phyloP scores from a whole-genome alignment of 1,284 basidiomycete species.

The Kalmanozyma brasiliensis region DNA sequence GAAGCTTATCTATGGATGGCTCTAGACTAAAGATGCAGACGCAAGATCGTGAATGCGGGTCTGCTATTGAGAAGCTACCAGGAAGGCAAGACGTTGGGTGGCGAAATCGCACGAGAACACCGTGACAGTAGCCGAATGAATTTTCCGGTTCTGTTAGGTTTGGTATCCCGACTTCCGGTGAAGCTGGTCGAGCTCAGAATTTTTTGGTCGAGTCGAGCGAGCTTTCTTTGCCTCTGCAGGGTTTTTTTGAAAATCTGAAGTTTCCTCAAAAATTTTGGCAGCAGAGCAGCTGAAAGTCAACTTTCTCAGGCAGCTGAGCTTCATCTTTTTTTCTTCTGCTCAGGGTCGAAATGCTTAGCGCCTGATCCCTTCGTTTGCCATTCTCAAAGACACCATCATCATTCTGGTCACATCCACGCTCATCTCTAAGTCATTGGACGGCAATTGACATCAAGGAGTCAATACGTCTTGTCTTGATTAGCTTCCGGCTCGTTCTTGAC shows the following conservation, averaged over 20 bases:
- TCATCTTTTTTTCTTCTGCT: constrained; percentile 1
- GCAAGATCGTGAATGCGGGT: no score
- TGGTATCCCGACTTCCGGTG: no score
- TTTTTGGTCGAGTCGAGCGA: not conserved
- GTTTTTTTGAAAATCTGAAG: not conserved
- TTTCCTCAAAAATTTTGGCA: constrained; percentile 9
- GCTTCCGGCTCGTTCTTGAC: not conserved
- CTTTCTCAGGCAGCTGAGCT: not conserved
- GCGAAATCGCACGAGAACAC: no score
- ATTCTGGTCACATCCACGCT: constrained; percentile 11
- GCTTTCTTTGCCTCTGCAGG: not conserved
- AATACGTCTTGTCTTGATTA: no score
- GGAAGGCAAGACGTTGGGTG: no score
- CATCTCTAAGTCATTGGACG: constrained; percentile 5
- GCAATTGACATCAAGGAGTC: no score
- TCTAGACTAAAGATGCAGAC: no score
- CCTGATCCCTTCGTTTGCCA: no score
- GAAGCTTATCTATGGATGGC: no score
- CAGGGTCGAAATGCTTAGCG: not conserved
- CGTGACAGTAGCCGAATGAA: no score
- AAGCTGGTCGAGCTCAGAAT: not conserved
- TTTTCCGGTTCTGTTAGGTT: no score
- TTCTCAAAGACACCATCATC: constrained; percentile 2
- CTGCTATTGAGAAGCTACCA: no score
- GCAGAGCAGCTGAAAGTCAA: not conserved